A percentile compares a stretch with the other conserved stretches of the same genome.
phyloP scores from a whole-genome alignment of 106 monocot species.

The Acorus calamus region DNA sequence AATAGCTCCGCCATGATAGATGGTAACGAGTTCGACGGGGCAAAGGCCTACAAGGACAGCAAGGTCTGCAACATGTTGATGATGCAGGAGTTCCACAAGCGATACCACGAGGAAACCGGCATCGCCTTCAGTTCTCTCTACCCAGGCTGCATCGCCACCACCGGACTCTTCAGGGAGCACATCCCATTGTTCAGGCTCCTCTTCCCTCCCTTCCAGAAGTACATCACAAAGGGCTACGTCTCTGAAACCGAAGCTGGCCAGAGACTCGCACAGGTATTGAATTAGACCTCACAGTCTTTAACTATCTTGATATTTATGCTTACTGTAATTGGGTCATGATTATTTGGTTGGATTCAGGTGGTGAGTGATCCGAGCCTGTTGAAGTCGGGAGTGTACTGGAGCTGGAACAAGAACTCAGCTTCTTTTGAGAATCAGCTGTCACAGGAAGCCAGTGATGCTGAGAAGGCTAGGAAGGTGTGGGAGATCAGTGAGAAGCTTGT shows the following conservation, averaged over 20 bases:
- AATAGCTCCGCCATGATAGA: constrained; percentile 68
- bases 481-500: constrained; percentile 82
- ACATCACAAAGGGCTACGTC: constrained; percentile 88
- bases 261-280: constrained; percentile 73
- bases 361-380: constrained; percentile 74
- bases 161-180: constrained; percentile 90
- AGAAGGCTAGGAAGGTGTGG: constrained; percentile 81
- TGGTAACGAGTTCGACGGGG: constrained; percentile 71
- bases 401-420: constrained; percentile 90
- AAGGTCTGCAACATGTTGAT: constrained; percentile 98
- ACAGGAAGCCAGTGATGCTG: constrained; percentile 73
- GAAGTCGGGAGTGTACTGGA: constrained; percentile 97
- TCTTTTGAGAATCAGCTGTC: constrained; percentile 93
- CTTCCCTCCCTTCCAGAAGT: constrained; percentile 98
- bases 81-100: constrained; percentile 93
- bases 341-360: constrained; percentile 34
- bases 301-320: not conserved
- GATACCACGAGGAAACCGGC: constrained; percentile 86
- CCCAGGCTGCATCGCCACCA: constrained; percentile 94
- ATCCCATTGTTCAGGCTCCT: constrained; percentile 77
- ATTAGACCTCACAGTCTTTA: not conserved
- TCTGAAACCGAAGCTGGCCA: constrained; percentile 89
- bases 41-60: constrained; percentile 97
- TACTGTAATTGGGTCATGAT: not conserved
- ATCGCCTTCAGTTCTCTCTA: constrained; percentile 81